Evolutionary conservation across 2,329 filamentous ascomycete species (phyloP), one percentile per base, ranked within the genome.

Genomic region (Hirsutella minnesotensis): DNA sequence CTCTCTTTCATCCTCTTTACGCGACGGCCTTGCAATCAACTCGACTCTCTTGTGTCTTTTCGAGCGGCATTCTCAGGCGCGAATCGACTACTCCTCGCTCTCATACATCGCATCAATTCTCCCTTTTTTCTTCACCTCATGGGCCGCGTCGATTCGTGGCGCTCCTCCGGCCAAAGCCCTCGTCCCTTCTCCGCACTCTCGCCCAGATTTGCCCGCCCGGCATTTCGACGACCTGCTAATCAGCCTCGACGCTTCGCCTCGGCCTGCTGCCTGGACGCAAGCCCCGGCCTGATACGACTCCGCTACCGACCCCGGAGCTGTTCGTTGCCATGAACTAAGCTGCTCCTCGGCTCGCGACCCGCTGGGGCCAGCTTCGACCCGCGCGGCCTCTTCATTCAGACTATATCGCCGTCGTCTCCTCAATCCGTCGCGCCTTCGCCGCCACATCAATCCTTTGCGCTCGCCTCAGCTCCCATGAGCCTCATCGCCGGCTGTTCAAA

Each of bases 261-360:
- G 31, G 10, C 31, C 31, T 27, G 24, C 24, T 27, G 24, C 24
- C 24, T 27, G 12, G 12, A 27, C 7, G 7, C 12, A 7, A 12
- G 24, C 24, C 12, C 24, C 24, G 7, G 24, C 24, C 24, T 7
- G 24, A 27, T 7, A 7, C 24, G n/a, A n/a, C n/a, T n/a, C n/a
- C n/a, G n/a, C n/a, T 10, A 13, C 18, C 33, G 33, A 18, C 33
- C 30, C 12, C 8, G 10, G 3, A 3, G 5, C 15, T 43, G 34
- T 36, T 19, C 47, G 57, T 55, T 59, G 55, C 56, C 45, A 62
- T 63, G 58, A 61, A 60, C 53, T 59, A 54, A 52, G 50, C 46
- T 44, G 46, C 47, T 49, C 48, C 47, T 48, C 46, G 51, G 51
- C 51, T 54, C 59, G 58, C 55, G 60, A 61, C 56, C 60, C 55